Conservation (phyloP, 164 flowering plant genomes). For the Stephania cephalantha region DNA sequence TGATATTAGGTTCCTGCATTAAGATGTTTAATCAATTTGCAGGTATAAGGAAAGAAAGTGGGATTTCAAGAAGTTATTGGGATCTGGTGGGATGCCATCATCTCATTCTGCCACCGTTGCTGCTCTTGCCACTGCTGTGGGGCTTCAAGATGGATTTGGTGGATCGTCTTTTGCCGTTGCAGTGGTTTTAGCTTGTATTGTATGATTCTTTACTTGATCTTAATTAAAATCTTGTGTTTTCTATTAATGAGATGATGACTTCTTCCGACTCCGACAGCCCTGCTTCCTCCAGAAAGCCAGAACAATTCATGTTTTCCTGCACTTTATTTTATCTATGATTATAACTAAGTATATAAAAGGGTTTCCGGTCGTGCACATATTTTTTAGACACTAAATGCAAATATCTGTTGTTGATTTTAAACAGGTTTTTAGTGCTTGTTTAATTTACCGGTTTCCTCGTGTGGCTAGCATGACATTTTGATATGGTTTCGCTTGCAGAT, state of each 20-base stretch:
- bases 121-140: slow-evolving; percentile 74
- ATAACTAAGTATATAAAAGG: too few species aligned
- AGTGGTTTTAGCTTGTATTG: slow-evolving; percentile 66
- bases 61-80: slow-evolving; percentile 69
- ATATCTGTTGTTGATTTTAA: too few species aligned
- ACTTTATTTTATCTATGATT: too few species aligned
- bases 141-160: slow-evolving; percentile 78
- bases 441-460: too few species aligned
- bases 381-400: too few species aligned
- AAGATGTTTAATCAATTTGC: slow-evolving; percentile 42
- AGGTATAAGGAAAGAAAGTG: slow-evolving; percentile 85
- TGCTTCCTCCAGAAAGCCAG: too few species aligned
- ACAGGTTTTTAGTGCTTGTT: too few species aligned
- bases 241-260: background rate
- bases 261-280: too few species aligned
- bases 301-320: too few species aligned
- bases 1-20: slow-evolving; percentile 17
- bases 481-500: too few species aligned
- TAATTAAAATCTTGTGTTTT: background rate
- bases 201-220: slow-evolving; percentile 27
- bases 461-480: too few species aligned
- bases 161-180: slow-evolving; percentile 70
- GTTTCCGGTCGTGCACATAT: too few species aligned
- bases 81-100: slow-evolving; percentile 98
- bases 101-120: slow-evolving; percentile 92